phyloP scores from a whole-genome alignment of 192 early-diverging fungal species.

The Backusella westeae region DNA sequence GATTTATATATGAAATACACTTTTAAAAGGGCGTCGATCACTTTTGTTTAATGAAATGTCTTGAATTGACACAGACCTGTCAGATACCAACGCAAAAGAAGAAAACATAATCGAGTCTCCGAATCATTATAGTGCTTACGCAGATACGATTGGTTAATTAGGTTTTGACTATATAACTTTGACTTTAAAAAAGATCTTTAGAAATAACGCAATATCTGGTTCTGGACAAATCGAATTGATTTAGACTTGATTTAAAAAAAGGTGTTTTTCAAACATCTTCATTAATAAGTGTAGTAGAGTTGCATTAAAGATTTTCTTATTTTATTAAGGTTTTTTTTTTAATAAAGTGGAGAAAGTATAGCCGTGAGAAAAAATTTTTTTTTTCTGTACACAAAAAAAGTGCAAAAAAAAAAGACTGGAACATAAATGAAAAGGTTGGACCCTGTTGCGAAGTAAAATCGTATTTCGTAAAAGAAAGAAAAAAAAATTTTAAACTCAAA shows the following conservation, averaged over 20 bases:
- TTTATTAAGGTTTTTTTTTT: neutral
- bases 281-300: neutral
- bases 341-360: neutral
- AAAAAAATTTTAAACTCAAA: neutral
- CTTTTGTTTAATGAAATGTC: neutral
- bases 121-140: neutral
- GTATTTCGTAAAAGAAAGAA: neutral
- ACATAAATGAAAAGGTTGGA: neutral
- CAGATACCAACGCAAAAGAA: neutral
- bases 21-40: neutral
- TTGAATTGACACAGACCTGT: neutral
- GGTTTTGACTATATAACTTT: neutral
- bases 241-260: neutral
- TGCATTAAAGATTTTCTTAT: neutral
- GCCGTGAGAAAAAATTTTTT: constrained; percentile 1
- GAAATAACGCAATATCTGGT: neutral
- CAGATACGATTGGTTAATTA: neutral
- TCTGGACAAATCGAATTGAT: neutral
- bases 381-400: neutral
- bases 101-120: neutral
- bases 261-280: neutral
- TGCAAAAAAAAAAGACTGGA: neutral
- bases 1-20: neutral
- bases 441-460: neutral
- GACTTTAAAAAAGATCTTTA: constrained; percentile 6